Evolutionary conservation across 1,284 basidiomycete genomes (phyloP), one percentile per base, ranked within the genome.

Genomic region (Coniophora puteana): DNA sequence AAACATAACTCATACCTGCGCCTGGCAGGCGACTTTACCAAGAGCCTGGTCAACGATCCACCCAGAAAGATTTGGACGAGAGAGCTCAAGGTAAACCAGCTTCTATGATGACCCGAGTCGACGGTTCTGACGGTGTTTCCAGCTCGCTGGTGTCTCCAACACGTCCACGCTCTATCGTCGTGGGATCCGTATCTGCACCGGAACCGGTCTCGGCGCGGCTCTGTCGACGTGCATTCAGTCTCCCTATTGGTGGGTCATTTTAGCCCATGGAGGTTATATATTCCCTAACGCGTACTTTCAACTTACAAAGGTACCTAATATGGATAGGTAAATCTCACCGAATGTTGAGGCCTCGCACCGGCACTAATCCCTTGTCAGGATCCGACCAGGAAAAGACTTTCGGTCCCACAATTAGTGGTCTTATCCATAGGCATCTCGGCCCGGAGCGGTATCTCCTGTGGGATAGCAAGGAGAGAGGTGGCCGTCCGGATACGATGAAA

Each of bases 71-170:
- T 87, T 31, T 87, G 83, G 83, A 87, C 83, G 10, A 76, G 84
- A 44, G 71, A 84, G 58, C 65, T 86, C 29, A 87, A 87, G 76
- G 82, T 78, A 44, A 43, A 60, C 40, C 4, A 12, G 32, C 13
- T 22, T 14, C n/a, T 23, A 13, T 14, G 6, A 17, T 14, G 16
- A 16, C 12, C 29, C 17, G 8, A 32, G 44, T 46, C 16, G 14
- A 17, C 35, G 51, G 31, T 29, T 7, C 41, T 41, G 23, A 41
- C 35, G 43, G 13, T 45, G 37, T 25, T 18, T 28, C 33, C 46
- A 84, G 82, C 79, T 88, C 50, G 86, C 85, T 16, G 86, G 83
- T 46, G 81, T 89, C 29, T 86, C 85, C 16, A 83, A 89, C 56
- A 86, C 84, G 1, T 87, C 84, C 5, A 75, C 67, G 1, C 54